These are phyloP conservation scores for Sungouiella blattae DNA, from an alignment of 805 yeast genomes.

Conservation along the genomic window DNA sequence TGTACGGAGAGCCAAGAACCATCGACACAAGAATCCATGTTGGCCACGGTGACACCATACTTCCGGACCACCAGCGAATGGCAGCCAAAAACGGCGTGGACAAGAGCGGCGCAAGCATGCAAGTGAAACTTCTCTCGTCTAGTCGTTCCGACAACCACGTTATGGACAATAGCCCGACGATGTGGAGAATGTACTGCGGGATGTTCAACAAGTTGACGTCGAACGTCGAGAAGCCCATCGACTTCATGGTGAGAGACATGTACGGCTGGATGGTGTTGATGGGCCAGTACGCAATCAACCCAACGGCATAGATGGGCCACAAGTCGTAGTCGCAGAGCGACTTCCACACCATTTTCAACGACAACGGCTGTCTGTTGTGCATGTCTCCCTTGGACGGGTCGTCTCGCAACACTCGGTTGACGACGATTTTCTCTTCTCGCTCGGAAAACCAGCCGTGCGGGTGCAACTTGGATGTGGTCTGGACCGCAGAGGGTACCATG, in stretches of 20 bases:
- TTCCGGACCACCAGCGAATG: slow-evolving; percentile 39
- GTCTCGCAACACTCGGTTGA: slow-evolving; percentile 56
- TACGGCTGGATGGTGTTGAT: slow-evolving; percentile 26
- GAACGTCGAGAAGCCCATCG: slow-evolving; percentile 51
- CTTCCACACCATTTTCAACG: slow-evolving; percentile 34
- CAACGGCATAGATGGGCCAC: slow-evolving; percentile 52
- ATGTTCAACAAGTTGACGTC: slow-evolving; percentile 50
- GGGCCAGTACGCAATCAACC: slow-evolving; percentile 33
- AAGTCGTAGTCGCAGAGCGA: slow-evolving; percentile 48
- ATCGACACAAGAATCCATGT: slow-evolving; percentile 37
- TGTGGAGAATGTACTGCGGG: slow-evolving; percentile 39
- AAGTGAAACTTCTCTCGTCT: slow-evolving; percentile 21
- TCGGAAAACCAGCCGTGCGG: slow-evolving; percentile 50
- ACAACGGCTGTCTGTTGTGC: slow-evolving; percentile 57
- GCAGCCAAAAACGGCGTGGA: slow-evolving; percentile 28
- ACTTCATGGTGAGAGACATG: slow-evolving; percentile 46
- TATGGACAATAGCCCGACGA: slow-evolving; percentile 16
- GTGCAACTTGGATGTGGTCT: slow-evolving; percentile 48
- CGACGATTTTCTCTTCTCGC: slow-evolving; percentile 54
- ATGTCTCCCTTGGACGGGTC: slow-evolving; percentile 62
- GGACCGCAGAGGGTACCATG: slow-evolving; percentile 56
- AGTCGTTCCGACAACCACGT: slow-evolving; percentile 23
- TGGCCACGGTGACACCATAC: slow-evolving; percentile 39
- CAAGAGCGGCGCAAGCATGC: slow-evolving; percentile 23
- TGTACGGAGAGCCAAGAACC: slow-evolving; percentile 42